phyloP scores from a whole-genome alignment of 2,329 filamentous ascomycete species.

The Ampelomyces quisqualis region DNA sequence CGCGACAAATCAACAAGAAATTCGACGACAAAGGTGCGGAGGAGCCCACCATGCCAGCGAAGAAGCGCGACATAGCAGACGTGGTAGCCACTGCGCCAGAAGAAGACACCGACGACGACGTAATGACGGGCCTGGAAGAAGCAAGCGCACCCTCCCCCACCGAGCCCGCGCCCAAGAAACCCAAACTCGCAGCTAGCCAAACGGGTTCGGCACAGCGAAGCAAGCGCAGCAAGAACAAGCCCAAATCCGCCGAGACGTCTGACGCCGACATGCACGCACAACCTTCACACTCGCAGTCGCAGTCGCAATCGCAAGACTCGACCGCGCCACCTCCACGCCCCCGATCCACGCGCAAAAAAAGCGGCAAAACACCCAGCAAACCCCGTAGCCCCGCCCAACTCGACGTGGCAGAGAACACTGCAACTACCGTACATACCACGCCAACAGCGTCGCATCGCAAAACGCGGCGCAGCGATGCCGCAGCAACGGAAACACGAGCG shows the following conservation, averaged over 20 bases:
- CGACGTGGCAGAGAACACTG: neutral
- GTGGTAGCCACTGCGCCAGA: slow-evolving; percentile 3
- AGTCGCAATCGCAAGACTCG: neutral
- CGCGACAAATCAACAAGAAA: slow-evolving; percentile 26
- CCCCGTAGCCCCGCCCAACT: neutral
- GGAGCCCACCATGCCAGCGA: slow-evolving; percentile 15
- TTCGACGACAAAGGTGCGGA: slow-evolving; percentile 33
- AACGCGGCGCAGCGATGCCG: slow-evolving; percentile 18
- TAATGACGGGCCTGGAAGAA: slow-evolving; percentile 18
- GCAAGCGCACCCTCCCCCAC: too few species aligned
- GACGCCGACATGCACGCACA: neutral
- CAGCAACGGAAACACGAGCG: too few species aligned
- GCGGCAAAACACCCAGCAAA: slow-evolving; percentile 1
- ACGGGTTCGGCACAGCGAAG: neutral
- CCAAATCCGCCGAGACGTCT: slow-evolving; percentile 2
- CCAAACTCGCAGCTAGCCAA: slow-evolving; percentile 4
- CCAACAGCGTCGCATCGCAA: slow-evolving; percentile 25
- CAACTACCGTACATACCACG: slow-evolving; percentile 2
- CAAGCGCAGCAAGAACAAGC: slow-evolving; percentile 2
- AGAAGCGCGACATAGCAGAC: slow-evolving; percentile 33
- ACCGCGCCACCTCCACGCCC: neutral
- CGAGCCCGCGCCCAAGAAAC: slow-evolving; percentile 17
- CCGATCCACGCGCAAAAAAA: slow-evolving; percentile 7
- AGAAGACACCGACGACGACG: slow-evolving; percentile 14
- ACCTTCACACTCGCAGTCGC: too few species aligned